Evolutionary conservation across 345 rosid species (phyloP).

Genomic region (Tarenaya hassleriana): DNA sequence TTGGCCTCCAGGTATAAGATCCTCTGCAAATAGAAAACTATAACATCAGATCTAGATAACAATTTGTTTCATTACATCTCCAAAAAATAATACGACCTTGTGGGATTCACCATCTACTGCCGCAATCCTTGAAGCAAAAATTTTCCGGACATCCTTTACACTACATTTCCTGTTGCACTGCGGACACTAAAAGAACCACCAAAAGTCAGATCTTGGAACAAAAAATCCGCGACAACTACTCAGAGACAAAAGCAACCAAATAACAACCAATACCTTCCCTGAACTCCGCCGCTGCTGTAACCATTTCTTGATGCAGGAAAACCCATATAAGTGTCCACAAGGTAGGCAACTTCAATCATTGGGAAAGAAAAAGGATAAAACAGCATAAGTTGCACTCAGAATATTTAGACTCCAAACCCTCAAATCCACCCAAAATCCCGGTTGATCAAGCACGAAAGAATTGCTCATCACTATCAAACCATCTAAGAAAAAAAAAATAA

Average conservation of each 20-base stretch:
- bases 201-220: neutral
- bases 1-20: slow-evolving; percentile 56
- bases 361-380: neutral
- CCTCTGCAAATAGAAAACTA: slow-evolving; percentile 33
- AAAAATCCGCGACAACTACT: neutral
- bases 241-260: slow-evolving; percentile 8
- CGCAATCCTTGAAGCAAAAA: slow-evolving; percentile 63
- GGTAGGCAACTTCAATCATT: slow-evolving; percentile 66
- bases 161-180: slow-evolving; percentile 62
- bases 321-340: slow-evolving; percentile 87
- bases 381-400: neutral
- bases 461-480: neutral
- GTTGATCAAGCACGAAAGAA: neutral
- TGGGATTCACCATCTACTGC: slow-evolving; percentile 72
- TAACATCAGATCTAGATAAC: slow-evolving; percentile 1
- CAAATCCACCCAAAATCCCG: neutral
- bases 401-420: neutral
- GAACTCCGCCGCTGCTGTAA: slow-evolving; percentile 41
- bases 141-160: slow-evolving; percentile 58
- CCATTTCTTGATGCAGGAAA: slow-evolving; percentile 77
- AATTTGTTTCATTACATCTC: slow-evolving; percentile 1
- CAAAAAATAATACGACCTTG: slow-evolving; percentile 34
- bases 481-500: neutral
- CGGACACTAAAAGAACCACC: slow-evolving; percentile 55
- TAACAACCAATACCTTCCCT: slow-evolving; percentile 47